phyloP scores from a whole-genome alignment of 2,329 filamentous ascomycete species.

The Capronia epimyces region DNA sequence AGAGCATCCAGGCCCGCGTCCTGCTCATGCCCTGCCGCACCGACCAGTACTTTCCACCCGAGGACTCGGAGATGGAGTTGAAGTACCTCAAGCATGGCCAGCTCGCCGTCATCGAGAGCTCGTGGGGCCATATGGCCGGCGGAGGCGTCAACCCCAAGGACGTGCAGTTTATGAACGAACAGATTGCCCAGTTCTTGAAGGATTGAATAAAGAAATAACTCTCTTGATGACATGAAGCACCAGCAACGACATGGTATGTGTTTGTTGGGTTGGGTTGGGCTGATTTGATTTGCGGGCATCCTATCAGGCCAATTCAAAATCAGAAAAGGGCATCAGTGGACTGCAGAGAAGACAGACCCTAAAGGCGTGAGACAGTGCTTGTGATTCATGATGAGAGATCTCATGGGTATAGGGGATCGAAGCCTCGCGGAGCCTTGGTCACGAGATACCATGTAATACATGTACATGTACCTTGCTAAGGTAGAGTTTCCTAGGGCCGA shows the following conservation, averaged over 20 bases:
- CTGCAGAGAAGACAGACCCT: background rate
- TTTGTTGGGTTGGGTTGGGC: background rate
- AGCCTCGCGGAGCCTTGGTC: no score
- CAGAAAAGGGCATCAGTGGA: background rate
- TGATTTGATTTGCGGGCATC: background rate
- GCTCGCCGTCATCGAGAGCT: slow-evolving; percentile 31
- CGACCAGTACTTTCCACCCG: slow-evolving; percentile 37
- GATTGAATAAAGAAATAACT: slow-evolving; percentile 1
- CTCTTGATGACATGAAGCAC: background rate
- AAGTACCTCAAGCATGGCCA: slow-evolving; percentile 25
- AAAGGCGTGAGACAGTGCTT: no score
- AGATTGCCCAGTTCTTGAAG: slow-evolving; percentile 28
- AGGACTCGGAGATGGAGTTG: slow-evolving; percentile 30
- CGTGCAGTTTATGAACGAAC: slow-evolving; percentile 31
- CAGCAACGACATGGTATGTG: no score
- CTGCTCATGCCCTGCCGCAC: slow-evolving; percentile 37
- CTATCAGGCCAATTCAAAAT: background rate
- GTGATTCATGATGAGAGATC: no score
- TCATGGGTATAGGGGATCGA: no score
- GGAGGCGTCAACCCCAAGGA: slow-evolving; percentile 30
- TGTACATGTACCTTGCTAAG: no score
- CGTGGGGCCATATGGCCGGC: slow-evolving; percentile 34
- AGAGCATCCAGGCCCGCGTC: slow-evolving; percentile 29
- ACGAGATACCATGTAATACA: no score
- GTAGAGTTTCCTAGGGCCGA: no score